A percentile compares a stretch with the other conserved stretches of the same genome.
Conservation (phyloP, 352 stramenopile genomes). For the Pythium aquatile region DNA sequence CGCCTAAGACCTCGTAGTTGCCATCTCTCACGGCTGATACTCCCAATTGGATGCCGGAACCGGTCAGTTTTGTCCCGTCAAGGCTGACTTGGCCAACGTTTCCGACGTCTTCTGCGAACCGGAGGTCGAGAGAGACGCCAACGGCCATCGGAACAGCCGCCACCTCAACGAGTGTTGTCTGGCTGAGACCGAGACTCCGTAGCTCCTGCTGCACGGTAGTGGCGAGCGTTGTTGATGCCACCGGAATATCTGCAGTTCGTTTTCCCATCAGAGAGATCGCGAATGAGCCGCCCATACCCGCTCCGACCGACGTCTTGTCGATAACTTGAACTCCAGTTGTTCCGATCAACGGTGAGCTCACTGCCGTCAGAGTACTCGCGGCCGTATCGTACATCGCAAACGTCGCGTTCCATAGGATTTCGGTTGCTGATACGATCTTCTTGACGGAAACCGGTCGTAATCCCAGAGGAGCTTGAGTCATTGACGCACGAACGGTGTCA, state of each 20-base stretch:
- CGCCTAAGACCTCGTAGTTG: conserved; percentile 31
- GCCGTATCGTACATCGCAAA: conserved; percentile 36
- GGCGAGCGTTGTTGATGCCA: neutral
- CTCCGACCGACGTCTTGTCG: conserved; percentile 22
- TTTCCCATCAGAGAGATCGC: conserved; percentile 18
- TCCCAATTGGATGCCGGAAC: conserved; percentile 14
- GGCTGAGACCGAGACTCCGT: conserved; percentile 12
- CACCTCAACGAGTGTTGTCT: conserved; percentile 15
- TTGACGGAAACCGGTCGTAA: conserved; percentile 27
- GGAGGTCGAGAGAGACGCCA: conserved; percentile 11
- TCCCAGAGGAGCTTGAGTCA: conserved; percentile 16
- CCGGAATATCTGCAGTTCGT: conserved; percentile 8
- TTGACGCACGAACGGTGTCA: conserved; percentile 9
- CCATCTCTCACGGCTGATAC: conserved; percentile 30
- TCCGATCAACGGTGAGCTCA: conserved; percentile 26
- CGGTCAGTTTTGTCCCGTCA: conserved; percentile 24
- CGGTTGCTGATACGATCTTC: conserved; percentile 19
- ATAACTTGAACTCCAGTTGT: conserved; percentile 24
- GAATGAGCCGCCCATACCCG: conserved; percentile 25
- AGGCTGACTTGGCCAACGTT: conserved; percentile 26
- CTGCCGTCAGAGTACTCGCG: conserved; percentile 19
- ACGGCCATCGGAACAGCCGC: neutral
- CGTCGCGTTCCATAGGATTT: conserved; percentile 33
- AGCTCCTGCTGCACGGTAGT: conserved; percentile 16
- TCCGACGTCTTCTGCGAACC: conserved; percentile 26